These are phyloP conservation scores for Trichosporon ovoides DNA, from an alignment of 1,284 basidiomycete species.

Conservation along the genomic window DNA sequence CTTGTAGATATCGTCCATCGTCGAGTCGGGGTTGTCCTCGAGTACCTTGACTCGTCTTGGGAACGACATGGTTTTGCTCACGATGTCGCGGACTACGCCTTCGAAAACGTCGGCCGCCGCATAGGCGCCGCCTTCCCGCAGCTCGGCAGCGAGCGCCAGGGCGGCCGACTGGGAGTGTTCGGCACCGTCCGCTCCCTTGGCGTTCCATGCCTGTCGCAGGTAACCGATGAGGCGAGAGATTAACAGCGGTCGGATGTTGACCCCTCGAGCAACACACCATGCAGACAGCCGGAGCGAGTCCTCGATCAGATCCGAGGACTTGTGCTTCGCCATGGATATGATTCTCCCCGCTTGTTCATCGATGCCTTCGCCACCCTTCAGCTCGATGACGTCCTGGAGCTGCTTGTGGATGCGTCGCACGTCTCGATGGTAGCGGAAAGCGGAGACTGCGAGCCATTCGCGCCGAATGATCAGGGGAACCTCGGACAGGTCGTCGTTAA, in stretches of 20 bases:
- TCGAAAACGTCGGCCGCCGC: conserved; percentile 6
- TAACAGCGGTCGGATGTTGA: conserved; percentile 3
- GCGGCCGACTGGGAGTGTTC: neutral
- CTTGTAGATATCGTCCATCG: neutral
- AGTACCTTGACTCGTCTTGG: neutral
- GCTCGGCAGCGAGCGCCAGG: conserved; percentile 11
- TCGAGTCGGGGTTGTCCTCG: neutral
- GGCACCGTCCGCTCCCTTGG: neutral
- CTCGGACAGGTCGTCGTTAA: neutral
- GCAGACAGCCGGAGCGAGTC: conserved; percentile 15
- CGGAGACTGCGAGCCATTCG: conserved; percentile 13
- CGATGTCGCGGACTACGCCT: neutral
- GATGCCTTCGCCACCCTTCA: conserved; percentile 19
- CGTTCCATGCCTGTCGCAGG: conserved; percentile 12
- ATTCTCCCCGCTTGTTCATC: conserved; percentile 3
- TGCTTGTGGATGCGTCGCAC: neutral
- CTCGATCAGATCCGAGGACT: neutral
- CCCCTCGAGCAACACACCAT: conserved; percentile 17
- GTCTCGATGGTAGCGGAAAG: conserved; percentile 8
- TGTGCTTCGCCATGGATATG: conserved; percentile 8
- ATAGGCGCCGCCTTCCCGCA: conserved; percentile 9
- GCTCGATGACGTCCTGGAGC: conserved; percentile 21
- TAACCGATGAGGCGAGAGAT: conserved; percentile 6
- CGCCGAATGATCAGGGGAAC: conserved; percentile 3
- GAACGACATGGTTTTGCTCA: neutral